Percentiles rank a stretch among this genome's conserved stretches.
Conservation (phyloP, 805 yeast genomes). For the Ogataea thermomethanolica region DNA sequence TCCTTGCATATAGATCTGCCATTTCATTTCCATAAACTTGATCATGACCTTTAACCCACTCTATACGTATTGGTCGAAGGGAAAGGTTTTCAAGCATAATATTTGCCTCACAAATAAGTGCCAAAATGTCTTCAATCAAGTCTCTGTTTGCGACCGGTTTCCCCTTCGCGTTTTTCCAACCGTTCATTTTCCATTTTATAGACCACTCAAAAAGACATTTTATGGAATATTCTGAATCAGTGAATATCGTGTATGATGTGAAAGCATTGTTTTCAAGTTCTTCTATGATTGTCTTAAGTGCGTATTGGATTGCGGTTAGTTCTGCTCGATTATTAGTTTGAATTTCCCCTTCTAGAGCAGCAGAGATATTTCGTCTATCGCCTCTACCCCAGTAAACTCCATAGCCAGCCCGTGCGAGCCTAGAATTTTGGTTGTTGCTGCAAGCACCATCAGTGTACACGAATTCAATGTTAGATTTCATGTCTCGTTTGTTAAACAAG, state of each 20-base stretch:
- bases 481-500: too few species aligned
- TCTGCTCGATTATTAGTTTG: constrained; percentile 1
- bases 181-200: too few species aligned
- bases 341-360: not conserved
- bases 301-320: not conserved
- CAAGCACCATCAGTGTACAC: not conserved
- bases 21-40: not conserved
- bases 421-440: not conserved
- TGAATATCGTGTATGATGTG: too few species aligned
- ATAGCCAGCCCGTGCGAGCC: not conserved
- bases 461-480: too few species aligned
- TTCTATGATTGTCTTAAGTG: not conserved
- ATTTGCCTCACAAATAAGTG: too few species aligned
- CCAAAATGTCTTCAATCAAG: too few species aligned
- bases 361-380: not conserved
- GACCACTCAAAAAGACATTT: not conserved
- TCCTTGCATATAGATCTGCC: not conserved
- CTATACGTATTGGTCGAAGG: too few species aligned
- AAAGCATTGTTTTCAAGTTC: too few species aligned
- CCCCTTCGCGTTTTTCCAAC: too few species aligned
- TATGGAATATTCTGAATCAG: not conserved
- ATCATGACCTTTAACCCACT: too few species aligned
- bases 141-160: too few species aligned
- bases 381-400: not conserved
- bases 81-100: too few species aligned